Conservation (phyloP, 495 filamentous ascomycete genomes). For the Podospora pseudopauciseta region DNA sequence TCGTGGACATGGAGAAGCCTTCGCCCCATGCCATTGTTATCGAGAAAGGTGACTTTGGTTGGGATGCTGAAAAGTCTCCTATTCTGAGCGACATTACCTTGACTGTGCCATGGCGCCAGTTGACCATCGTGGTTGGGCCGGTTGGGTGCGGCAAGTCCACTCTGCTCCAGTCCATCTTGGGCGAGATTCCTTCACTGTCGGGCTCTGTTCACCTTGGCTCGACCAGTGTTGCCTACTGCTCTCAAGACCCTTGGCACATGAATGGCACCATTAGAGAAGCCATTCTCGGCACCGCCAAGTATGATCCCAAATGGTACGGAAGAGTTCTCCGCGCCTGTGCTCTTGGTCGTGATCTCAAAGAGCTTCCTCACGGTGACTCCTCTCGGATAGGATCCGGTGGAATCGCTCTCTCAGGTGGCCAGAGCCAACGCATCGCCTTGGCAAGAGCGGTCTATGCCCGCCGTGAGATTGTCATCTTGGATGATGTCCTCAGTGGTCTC, state of each 20-base stretch:
- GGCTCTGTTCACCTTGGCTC: slow-evolving; percentile 27
- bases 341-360: slow-evolving; percentile 34
- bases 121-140: slow-evolving; percentile 56
- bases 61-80: slow-evolving; percentile 46
- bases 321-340: slow-evolving; percentile 38
- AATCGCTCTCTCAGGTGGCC: slow-evolving; percentile 37
- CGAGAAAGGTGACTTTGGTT: slow-evolving; percentile 49
- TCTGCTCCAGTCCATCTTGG: slow-evolving; percentile 54
- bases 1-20: slow-evolving; percentile 10
- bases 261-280: slow-evolving; percentile 40
- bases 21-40: slow-evolving; percentile 34
- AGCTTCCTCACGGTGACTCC: slow-evolving; percentile 34
- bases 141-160: slow-evolving; percentile 61
- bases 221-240: slow-evolving; percentile 34
- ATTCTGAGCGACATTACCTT: slow-evolving; percentile 42
- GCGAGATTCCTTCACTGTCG: slow-evolving; percentile 47
- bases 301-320: slow-evolving; percentile 38
- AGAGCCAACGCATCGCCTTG: slow-evolving; percentile 38
- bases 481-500: slow-evolving; percentile 46
- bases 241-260: slow-evolving; percentile 32
- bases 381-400: slow-evolving; percentile 36
- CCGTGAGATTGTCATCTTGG: slow-evolving; percentile 21
- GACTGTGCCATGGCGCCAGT: slow-evolving; percentile 28
- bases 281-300: slow-evolving; percentile 30
- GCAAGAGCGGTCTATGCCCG: slow-evolving; percentile 28